Evolutionary conservation across 305 asterid species (phyloP).

Genomic region (Solanum hybrid): DNA sequence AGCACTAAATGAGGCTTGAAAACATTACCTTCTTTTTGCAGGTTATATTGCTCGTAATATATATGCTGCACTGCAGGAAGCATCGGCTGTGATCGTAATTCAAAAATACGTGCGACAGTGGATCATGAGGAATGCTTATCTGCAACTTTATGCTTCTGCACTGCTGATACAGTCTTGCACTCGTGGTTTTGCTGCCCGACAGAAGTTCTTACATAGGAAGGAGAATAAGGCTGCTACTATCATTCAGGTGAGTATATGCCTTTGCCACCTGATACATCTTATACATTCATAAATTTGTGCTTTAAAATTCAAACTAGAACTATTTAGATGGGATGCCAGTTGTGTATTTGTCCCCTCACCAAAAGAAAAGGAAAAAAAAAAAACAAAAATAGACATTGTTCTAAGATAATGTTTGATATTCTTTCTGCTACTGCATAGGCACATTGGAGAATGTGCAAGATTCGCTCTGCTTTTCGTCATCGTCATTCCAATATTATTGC

Average conservation of each 20-base stretch:
- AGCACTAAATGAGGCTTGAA: neutral
- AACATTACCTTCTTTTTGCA: conserved; percentile 20
- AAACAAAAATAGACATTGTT: neutral
- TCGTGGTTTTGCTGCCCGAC: conserved; percentile 71
- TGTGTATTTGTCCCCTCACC: neutral
- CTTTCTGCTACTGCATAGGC: conserved; percentile 44
- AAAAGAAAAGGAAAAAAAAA: neutral
- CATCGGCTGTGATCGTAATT: conserved; percentile 55
- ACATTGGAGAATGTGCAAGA: conserved; percentile 76
- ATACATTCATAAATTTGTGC: neutral
- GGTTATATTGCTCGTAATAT: conserved; percentile 60
- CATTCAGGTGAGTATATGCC: conserved; percentile 54
- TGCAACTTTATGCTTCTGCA: conserved; percentile 54
- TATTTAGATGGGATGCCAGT: neutral
- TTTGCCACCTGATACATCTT: neutral
- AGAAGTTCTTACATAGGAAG: conserved; percentile 42
- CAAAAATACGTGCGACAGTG: conserved; percentile 63
- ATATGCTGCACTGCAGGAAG: conserved; percentile 43
- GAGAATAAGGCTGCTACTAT: conserved; percentile 70
- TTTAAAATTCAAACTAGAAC: neutral
- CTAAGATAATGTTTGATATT: conserved; percentile 1
- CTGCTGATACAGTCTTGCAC: conserved; percentile 53
- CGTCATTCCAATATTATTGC: conserved; percentile 75
- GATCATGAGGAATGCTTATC: conserved; percentile 48
- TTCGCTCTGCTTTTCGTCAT: conserved; percentile 55